These are phyloP conservation scores for Debaryomyces maramus DNA, from an alignment of 805 yeast genomes.

Conservation along the genomic window DNA sequence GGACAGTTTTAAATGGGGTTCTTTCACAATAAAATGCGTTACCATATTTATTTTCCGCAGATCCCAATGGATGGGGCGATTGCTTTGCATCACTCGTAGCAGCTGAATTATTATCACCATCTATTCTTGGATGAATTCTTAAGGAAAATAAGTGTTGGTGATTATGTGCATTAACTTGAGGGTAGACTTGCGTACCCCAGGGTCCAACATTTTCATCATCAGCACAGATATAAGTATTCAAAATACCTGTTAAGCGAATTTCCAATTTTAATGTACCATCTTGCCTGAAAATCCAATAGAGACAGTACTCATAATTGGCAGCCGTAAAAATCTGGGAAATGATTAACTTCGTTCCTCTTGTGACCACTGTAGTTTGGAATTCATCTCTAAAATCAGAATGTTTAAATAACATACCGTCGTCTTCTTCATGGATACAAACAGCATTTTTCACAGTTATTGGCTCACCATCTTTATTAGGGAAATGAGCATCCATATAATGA, in stretches of 20 bases:
- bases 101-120: constrained; percentile 76
- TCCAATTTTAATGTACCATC: constrained; percentile 83
- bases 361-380: constrained; percentile 70
- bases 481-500: constrained; percentile 80
- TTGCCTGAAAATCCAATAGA: constrained; percentile 81
- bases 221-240: constrained; percentile 67
- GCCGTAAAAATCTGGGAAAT: constrained; percentile 84
- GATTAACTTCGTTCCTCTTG: constrained; percentile 72
- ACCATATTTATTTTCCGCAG: constrained; percentile 72
- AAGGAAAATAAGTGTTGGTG: constrained; percentile 82
- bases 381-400: constrained; percentile 84
- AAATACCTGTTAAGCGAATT: constrained; percentile 77
- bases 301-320: constrained; percentile 82
- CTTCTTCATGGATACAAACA: constrained; percentile 83
- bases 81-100: constrained; percentile 64
- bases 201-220: constrained; percentile 69
- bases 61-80: constrained; percentile 60
- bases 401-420: constrained; percentile 75
- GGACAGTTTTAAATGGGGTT: constrained; percentile 66
- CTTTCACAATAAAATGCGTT: constrained; percentile 70
- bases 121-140: constrained; percentile 78
- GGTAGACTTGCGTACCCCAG: constrained; percentile 81
- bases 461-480: constrained; percentile 65
- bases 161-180: constrained; percentile 79
- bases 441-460: constrained; percentile 74